Base-by-base conservation (phyloP, 192 early-diverging fungal species). In the Dissophora ornata region DNA sequence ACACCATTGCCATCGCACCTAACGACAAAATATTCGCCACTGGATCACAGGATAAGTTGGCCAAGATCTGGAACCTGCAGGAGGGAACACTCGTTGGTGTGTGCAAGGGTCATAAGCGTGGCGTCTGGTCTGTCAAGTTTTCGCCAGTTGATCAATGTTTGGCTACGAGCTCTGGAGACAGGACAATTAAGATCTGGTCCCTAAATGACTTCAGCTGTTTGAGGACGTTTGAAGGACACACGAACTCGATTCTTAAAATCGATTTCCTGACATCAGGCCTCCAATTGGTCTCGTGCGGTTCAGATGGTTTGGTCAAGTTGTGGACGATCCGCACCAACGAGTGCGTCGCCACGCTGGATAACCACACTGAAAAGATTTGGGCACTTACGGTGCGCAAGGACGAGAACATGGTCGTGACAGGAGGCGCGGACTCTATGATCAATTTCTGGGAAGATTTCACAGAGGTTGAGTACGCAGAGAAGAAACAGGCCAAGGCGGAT, bases 301-400 rank as follows among this genome's bases (percentile, higher is more conserved):
- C 94, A 0, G 98, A 99, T 66, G 96, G 96, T 18, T 85, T 99
- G 42, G 81, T 98, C 50, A 99, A 99, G 81, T 78, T 99, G 28
- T 99, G 98, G 98, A 97, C 90, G 24, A 94, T 97, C 69, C 93
- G 94, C 50, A 91, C 85, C 19, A 90, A 91, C 42, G 93, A 95
- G 65, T 99, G 98, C 80, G 92, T 93, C 12, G 73, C 81, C 3
- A 99, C 97, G 7, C 80, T 98, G 25, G 98, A 99, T 78, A 91
- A 92, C 50, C 96, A 98, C 68, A 94, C 96, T 22, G 95, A 96
- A 79, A 95, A 95, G 79, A 89, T 98, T 21, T 99, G 98, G 98
- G 90, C 93, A 0, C 79, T 98, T 52, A 86, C 94, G 34, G 87
- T 93, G 41, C 84, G 88, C 46, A 83, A 85, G 52, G 91, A 90